phyloP scores from a whole-genome alignment of 1,139 yeast genomes.

The Kazachstania sp. region DNA sequence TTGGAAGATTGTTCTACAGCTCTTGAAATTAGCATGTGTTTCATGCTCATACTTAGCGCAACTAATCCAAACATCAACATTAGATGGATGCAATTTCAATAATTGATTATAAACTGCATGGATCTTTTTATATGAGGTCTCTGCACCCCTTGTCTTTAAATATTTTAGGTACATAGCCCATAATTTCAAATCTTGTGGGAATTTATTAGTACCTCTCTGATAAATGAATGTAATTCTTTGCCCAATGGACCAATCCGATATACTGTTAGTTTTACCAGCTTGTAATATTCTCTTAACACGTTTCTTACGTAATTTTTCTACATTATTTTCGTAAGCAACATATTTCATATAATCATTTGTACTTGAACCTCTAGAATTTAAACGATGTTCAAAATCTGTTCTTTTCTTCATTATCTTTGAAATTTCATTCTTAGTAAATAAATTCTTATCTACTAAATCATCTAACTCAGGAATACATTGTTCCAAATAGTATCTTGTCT shows the following conservation, averaged over 20 bases:
- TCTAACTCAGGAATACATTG: conserved; percentile 88
- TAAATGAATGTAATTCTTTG: conserved; percentile 76
- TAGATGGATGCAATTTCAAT: conserved; percentile 83
- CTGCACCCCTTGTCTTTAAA: conserved; percentile 47
- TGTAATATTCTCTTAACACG: conserved; percentile 56
- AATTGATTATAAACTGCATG: conserved; percentile 72
- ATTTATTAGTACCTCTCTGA: conserved; percentile 74
- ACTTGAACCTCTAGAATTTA: conserved; percentile 74
- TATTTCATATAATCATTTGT: conserved; percentile 73
- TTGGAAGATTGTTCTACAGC: conserved; percentile 81
- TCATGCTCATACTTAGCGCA: conserved; percentile 95
- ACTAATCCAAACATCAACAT: conserved; percentile 83
- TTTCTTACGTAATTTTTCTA: conserved; percentile 70
- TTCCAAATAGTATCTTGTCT: conserved; percentile 69
- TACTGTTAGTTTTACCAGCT: conserved; percentile 41
- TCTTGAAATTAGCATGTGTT: conserved; percentile 76
- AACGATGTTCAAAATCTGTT: conserved; percentile 90
- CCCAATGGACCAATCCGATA: conserved; percentile 83
- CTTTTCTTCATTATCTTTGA: conserved; percentile 83
- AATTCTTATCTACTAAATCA: conserved; percentile 71
- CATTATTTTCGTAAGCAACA: conserved; percentile 70
- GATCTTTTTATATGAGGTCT: conserved; percentile 71
- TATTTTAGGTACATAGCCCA: conserved; percentile 74
- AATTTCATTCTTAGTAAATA: conserved; percentile 74
- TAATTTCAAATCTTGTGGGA: conserved; percentile 64